Evolutionary conservation across 2,329 filamentous ascomycete genomes (phyloP), one percentile per base, ranked within the genome.

Genomic region (Colletotrichum tabaci): DNA sequence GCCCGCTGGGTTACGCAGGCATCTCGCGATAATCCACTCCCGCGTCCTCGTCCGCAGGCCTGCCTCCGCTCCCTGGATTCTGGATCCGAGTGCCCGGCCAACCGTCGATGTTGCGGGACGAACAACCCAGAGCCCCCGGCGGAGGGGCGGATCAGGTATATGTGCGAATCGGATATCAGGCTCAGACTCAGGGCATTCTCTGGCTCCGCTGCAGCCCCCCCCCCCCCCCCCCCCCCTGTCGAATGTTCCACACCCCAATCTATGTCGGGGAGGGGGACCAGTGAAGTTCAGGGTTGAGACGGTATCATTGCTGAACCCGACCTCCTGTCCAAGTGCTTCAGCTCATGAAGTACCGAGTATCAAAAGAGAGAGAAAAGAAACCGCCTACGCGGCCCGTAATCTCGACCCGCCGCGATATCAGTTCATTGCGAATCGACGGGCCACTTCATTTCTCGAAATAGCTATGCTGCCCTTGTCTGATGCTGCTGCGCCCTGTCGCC

Each of bases 261-360:
- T 35, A 35, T 35, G 30, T 8, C 8, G 1, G 30, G 30, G 30
- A 35, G 30, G 30, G 30, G n/a, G 13, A 16, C 35, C 47, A 44
- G 10, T 38, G 7, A 58, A 42, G n/a, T 42, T 61, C 46, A 38
- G 68, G 64, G 57, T 67, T 30, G 65, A 71, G 58, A 71, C 53
- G 57, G 68, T 52, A 23, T 58, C 53, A 26, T 53, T 62, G 53
- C n/a, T 53, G 42, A 56, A 44, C 42, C 58, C 44, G 38, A 16
- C 15, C 26, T 21, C 21, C 60, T 23, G 23, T 61, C 30, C 42
- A 35, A 61, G 30, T 30, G 30, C 30, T 30, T 30, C 47, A 7
- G 16, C 46, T 30, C n/a, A n/a, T 30, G 30, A 30, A 30, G 30
- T 30, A 30, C 7, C 30, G 30, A 30, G 30, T 9, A 30, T 30